Evolutionary conservation across 768 basidiomycete genomes (phyloP).

Genomic region (Mycena olivaceomarginata): DNA sequence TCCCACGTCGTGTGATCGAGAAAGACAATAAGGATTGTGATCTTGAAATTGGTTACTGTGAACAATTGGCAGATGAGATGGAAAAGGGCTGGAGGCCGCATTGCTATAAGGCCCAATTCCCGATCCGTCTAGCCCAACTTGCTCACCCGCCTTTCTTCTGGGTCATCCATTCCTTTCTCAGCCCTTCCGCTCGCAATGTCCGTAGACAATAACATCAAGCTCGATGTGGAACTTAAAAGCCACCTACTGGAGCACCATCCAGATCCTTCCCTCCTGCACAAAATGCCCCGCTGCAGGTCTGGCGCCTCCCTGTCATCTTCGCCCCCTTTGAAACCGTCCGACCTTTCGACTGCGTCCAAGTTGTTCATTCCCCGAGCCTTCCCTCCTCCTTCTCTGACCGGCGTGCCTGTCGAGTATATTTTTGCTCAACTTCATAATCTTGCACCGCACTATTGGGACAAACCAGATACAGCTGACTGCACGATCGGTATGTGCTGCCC

Average conservation of each 20-base stretch:
- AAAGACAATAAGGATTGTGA: slow-evolving; percentile 26
- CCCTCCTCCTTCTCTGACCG: slow-evolving; percentile 77
- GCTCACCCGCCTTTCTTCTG: slow-evolving; percentile 20
- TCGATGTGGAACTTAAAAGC: slow-evolving; percentile 35
- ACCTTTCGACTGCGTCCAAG: slow-evolving; percentile 43
- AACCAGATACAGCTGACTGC: slow-evolving; percentile 86
- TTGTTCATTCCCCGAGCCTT: slow-evolving; percentile 76
- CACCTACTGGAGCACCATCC: slow-evolving; percentile 15
- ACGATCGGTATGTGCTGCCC: slow-evolving; percentile 74
- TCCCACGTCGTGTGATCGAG: slow-evolving; percentile 16
- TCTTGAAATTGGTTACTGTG: slow-evolving; percentile 21
- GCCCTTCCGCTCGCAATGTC: slow-evolving; percentile 24
- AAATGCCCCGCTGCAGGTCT: slow-evolving; percentile 47
- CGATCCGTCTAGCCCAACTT: slow-evolving; percentile 27
- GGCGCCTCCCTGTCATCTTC: slow-evolving; percentile 32
- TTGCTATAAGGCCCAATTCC: slow-evolving; percentile 41
- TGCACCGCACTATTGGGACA: slow-evolving; percentile 84
- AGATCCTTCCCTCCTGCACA: slow-evolving; percentile 40
- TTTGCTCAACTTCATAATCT: slow-evolving; percentile 80
- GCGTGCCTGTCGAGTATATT: slow-evolving; percentile 85
- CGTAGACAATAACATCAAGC: slow-evolving; percentile 38
- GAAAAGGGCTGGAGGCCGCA: slow-evolving; percentile 12
- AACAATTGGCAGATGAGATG: slow-evolving; percentile 36
- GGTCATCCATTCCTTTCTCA: slow-evolving; percentile 33
- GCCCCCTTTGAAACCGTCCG: slow-evolving; percentile 41